Percentiles rank a stretch among this genome's conserved stretches.
phyloP scores from a whole-genome alignment of 768 basidiomycete species.

The Gymnopilus junonius region DNA sequence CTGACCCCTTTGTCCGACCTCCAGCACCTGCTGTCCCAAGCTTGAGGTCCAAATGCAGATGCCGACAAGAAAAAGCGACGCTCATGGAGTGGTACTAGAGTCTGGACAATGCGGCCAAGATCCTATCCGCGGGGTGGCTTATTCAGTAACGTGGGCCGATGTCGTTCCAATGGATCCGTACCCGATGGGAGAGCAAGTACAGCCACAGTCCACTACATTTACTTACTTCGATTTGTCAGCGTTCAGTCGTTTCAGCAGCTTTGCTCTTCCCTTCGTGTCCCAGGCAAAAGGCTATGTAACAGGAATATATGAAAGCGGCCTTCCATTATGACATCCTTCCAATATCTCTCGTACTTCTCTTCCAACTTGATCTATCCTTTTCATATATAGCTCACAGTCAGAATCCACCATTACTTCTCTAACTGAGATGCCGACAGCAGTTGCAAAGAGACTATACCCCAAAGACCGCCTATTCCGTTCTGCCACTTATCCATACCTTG shows the following conservation, averaged over 20 bases:
- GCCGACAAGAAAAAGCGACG: too few relatives aligned
- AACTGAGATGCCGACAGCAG: neutral
- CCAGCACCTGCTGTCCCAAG: too few relatives aligned
- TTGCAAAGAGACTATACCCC: neutral
- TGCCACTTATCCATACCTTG: neutral
- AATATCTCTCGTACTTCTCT: neutral
- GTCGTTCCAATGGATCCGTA: neutral
- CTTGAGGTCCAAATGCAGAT: too few relatives aligned
- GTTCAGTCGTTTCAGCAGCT: neutral
- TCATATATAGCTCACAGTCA: neutral
- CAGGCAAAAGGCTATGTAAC: neutral
- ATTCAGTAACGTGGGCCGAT: too few relatives aligned
- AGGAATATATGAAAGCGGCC: neutral
- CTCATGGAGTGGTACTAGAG: too few relatives aligned
- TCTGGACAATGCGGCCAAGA: too few relatives aligned
- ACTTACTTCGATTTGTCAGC: neutral
- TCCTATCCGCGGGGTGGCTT: too few relatives aligned
- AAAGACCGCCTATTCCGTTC: neutral
- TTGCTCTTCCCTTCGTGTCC: neutral
- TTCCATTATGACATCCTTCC: neutral
- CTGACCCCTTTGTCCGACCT: too few relatives aligned
- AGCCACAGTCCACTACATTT: neutral
- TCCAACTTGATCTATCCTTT: neutral
- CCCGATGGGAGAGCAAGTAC: neutral
- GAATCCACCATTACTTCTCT: neutral